Conservation (phyloP, 148 eudicot species). For the Rhododendron griersonianum region DNA sequence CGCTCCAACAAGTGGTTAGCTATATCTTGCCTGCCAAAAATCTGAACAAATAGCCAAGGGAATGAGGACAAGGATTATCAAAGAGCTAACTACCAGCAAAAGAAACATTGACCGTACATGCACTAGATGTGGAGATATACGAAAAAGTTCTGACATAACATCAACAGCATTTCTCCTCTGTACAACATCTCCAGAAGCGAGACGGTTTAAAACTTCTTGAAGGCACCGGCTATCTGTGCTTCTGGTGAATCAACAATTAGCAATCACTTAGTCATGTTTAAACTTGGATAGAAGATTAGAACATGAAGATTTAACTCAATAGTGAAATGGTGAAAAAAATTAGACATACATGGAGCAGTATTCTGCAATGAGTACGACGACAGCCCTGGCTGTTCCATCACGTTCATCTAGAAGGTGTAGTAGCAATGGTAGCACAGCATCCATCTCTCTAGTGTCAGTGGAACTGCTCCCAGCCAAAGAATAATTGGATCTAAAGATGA, state of each 20-base stretch:
- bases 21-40: conserved; percentile 52
- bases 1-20: conserved; percentile 40
- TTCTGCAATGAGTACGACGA: conserved; percentile 57
- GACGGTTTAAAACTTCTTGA: conserved; percentile 51
- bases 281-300: not conserved
- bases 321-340: not conserved
- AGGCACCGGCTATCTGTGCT: conserved; percentile 44
- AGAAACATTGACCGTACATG: conserved; percentile 23
- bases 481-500: conserved; percentile 37
- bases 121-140: conserved; percentile 31
- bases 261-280: conserved; percentile 4
- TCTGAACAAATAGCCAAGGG: conserved; percentile 9
- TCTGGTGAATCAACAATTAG: conserved; percentile 34
- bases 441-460: conserved; percentile 40
- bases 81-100: not conserved
- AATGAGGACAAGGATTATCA: not conserved
- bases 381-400: conserved; percentile 69
- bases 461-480: conserved; percentile 23
- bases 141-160: conserved; percentile 52
- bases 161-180: conserved; percentile 62
- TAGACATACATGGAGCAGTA: conserved; percentile 51
- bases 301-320: not conserved
- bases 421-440: conserved; percentile 38
- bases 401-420: conserved; percentile 55
- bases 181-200: conserved; percentile 40